These are phyloP conservation scores for Fraxinus excelsior DNA, from an alignment of 257 asterid genomes.

Conservation along the genomic window DNA sequence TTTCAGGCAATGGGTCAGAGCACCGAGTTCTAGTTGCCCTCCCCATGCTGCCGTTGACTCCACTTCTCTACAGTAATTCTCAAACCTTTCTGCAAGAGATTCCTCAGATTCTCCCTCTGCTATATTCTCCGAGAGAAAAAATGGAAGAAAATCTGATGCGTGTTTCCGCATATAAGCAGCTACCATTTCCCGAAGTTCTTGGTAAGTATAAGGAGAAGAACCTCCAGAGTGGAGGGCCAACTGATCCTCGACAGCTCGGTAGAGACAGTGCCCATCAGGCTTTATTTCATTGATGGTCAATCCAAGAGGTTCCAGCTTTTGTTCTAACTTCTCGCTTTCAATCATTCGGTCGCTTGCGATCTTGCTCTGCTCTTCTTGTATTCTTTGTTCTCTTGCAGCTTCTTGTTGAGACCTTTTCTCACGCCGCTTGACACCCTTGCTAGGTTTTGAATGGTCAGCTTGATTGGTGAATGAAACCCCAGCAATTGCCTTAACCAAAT, in stretches of 20 bases:
- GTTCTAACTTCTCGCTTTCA: slow-evolving; percentile 66
- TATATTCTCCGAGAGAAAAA: slow-evolving; percentile 66
- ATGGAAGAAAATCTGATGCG: slow-evolving; percentile 69
- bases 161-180: slow-evolving; percentile 85
- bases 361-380: slow-evolving; percentile 85
- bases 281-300: slow-evolving; percentile 73
- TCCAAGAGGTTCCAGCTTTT: slow-evolving; percentile 83
- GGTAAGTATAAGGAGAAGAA: slow-evolving; percentile 65
- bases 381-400: slow-evolving; percentile 93
- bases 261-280: slow-evolving; percentile 97
- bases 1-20: slow-evolving; percentile 86
- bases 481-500: slow-evolving; percentile 83
- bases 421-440: slow-evolving; percentile 74
- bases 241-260: slow-evolving; percentile 94
- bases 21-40: slow-evolving; percentile 95
- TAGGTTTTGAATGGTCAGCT: slow-evolving; percentile 65
- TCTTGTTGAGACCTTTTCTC: slow-evolving; percentile 90
- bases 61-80: slow-evolving; percentile 76
- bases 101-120: slow-evolving; percentile 54
- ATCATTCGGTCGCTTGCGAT: slow-evolving; percentile 59
- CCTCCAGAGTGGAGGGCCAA: slow-evolving; percentile 60
- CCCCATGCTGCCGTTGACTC: slow-evolving; percentile 98
- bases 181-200: slow-evolving; percentile 78
- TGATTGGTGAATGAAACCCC: slow-evolving; percentile 69
- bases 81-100: slow-evolving; percentile 62